Base-by-base conservation (phyloP, 116 monocot genomes). In the Posidonia oceanica region DNA sequence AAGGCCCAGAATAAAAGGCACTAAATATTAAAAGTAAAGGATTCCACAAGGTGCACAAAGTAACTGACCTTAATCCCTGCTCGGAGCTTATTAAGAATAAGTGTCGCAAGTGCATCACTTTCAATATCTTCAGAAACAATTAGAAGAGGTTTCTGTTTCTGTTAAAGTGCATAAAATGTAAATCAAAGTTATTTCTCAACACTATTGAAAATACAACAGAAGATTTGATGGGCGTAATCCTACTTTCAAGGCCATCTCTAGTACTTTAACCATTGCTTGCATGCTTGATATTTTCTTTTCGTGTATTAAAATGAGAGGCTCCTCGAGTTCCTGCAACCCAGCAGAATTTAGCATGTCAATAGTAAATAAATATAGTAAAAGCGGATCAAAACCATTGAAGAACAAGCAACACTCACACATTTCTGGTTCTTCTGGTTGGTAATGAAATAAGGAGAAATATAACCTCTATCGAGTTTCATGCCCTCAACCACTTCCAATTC, bases 401-500 rank as follows among this genome's bases (percentile, higher is more conserved):
- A 7, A 62, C 7, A 70, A 54, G 20, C 38, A 64, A 40, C 11
- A 74, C 97, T 83, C 75, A 97, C 92, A 70, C 92, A 92, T 97
- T 87, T 97, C 78, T 97, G 97, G 69, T 72, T 97, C 75, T 97
- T 97, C 63, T 80, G 89, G 72, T 89, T 85, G 39, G 97, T 92
- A 48, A 97, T 85, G 70, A 98, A 98, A 69, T 98, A 92, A 8
- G 97, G 97, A 73, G 97, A 97, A 74, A 97, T 89, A 76, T 89
- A 97, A 8, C 97, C 92, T 64, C 92, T 85, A 67, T 97, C 97
- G 66, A 97, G 80, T 62, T 97, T 97, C 97, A 97, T 97, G 18
- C 97, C 97, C 70, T 97, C 92, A 77, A 97, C 92, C 74, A 97
- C 97, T 77, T 97, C 97, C 71, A 97, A 65, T 72, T 97, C 97